Evolutionary conservation across 441 rosid species (phyloP), one percentile per base, ranked within the genome.

Genomic region (Eruca vesicaria): DNA sequence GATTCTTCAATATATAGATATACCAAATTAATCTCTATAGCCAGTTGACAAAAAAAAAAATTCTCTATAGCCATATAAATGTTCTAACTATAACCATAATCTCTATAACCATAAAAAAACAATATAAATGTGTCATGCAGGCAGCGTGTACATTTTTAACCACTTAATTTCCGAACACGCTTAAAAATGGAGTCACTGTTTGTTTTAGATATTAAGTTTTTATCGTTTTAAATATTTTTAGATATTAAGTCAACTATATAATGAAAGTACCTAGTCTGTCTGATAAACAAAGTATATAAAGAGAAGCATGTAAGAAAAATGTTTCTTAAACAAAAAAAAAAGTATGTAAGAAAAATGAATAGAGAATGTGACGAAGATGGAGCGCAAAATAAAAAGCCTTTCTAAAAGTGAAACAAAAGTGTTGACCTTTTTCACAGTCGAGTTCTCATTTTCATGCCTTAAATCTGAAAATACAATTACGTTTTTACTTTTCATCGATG

Each of bases 361-460:
- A 43, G 50, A 43, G 60, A 73, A 26, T 55, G 57, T 63, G 70
- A 29, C 18, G 53, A 52, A 53, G 56, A 53, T 63, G 53, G 33
- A 64, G 50, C 12, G 64, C 43, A 38, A 7, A 38, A 38, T 7
- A 72, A 64, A 72, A 64, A 36, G 69, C 5, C 57, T 64, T 63
- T 65, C 35, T 65, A 29, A 38, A 73, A 73, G 77, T 16, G 45
- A 41, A 32, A 33, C 9, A 66, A 73, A 73, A 73, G 72, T 43
- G 35, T 73, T 56, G 77, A 41, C 59, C 28, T 56, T 66, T 73
- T 29, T 19, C n/a, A 10, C 36, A 19, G 20, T 65, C 36, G 64
- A 64, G 20, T 62, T 50, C 41, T 63, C 58, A 38, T 56, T 65
- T 55, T 55, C 66, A 73, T 41, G 35, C 18, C 35, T 36, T 31